Base-by-base conservation (phyloP, 2,329 filamentous ascomycete species). In the Fusarium buxicola region DNA sequence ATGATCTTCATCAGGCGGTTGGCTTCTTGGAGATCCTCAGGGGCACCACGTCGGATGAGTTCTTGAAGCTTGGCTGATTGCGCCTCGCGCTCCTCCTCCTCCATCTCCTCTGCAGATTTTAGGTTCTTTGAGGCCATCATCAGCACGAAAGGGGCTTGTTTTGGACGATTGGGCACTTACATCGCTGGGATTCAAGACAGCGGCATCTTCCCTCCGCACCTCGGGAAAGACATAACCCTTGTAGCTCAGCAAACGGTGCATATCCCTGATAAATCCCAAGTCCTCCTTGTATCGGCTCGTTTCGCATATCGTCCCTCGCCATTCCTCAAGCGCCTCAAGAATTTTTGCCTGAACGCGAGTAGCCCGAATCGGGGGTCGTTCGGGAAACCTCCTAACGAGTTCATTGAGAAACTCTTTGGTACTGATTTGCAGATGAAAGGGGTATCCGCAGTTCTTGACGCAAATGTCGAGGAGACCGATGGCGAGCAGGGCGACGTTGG, bases 361-460 rank as follows among this genome's bases (percentile, higher is more conserved):
- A 38, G 92, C 83, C 59, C 95, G 91, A 60, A 95, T 84, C 2
- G 94, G 93, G 40, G 95, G 95, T 21, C 94, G 86, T 79, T 99
- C 95, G 43, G 95, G 95, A 73, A 99, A 99, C 66, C 95, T 87
- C 68, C 95, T 89, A 60, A 99, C 95, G 58, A 99, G 88, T 81
- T 99, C 95, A 79, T 99, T 99, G 71, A 99, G 88, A 72, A 99
- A 99, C 73, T 99, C 95, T 77, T 99, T 99, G 68, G 95, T 98
- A 77, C 92, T 94, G 75, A 99, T 97, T 78, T 99, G 95, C 56
- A 99, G 88, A 74, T 99, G 95, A 78, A 99, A 99, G 1, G 95
- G 94, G 76, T 99, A 99, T 71, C 95, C 95, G 84, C 95, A 99
- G 81, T 99, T 99, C 83, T 99, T 99, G 78, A 98, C 95, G 78